Base-by-base conservation (phyloP, 441 rosid genomes). In the Erysimum cheiri region DNA sequence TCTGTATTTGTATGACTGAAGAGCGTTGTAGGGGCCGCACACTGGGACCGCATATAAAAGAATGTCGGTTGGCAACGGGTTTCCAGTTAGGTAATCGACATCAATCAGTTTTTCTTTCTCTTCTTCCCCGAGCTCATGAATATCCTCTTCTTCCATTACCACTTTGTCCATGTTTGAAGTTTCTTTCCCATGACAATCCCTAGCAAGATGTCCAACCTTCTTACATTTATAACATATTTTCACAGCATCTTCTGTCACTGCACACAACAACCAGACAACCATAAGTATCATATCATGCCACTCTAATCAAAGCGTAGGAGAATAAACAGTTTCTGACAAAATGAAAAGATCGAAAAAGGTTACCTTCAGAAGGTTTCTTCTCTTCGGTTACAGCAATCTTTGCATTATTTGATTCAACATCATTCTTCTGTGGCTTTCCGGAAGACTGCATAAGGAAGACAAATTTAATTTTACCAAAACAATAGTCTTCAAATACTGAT, bases 201-300 rank as follows among this genome's bases (percentile, higher is more conserved):
- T 85, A 37, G 98, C 84, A 24, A 95, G 86, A 78, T 95, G 98
- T 32, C 99, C 99, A 4, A 77, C 77, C 72, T 77, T 88, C 80
- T 95, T 95, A 77, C 99, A 95, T 78, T 82, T 89, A 52, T 92
- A 92, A 75, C 99, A 95, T 73, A 92, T 62, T 83, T 92, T 95
- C 49, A 77, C 86, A 60, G 89, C 93, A 78, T 87, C 90, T 49
- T 77, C 88, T 15, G 80, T 56, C 80, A 80, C 99, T 92, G 91
- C 80, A 59, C 80, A 59, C 35, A 43, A 29, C 49, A 61, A 28
- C 17, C 14, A 44, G 3, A 43, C 6, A 47, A 58, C 31, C 6
- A 4, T 46, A n/a, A 54, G 32, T 44, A 55, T 14, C 13, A 37
- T 49, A 40, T 29, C 0, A 2, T 46, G 32, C 24, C 33, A 64